Evolutionary conservation across 352 stramenopile species (phyloP), one percentile per base, ranked within the genome.

Genomic region (Hyaloperonospora arabidopsidis): DNA sequence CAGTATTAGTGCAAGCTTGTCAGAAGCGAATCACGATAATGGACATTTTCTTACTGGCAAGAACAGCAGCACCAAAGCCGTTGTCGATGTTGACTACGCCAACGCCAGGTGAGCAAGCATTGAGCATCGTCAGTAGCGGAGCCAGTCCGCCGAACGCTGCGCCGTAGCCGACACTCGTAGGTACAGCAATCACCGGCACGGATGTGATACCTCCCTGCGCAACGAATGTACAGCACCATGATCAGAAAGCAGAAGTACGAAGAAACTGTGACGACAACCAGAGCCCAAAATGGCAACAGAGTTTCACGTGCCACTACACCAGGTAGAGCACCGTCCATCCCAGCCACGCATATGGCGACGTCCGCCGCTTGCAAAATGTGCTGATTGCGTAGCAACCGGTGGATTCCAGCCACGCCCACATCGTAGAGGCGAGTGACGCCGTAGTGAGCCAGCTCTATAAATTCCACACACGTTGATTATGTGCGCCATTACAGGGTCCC

Each of bases 31-130:
- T 22, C 5, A 44, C 38, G n/a, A n/a, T n/a, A n/a, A n/a, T n/a
- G 19, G 19, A 21, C n/a, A 44, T 12, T 6, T 36, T 21, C 41
- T 54, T 61, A 93, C 83, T 77, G 70, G 94, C 96, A 22, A 97
- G 84, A 0, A 96, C 92, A 8, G 95, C 96, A 4, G 91, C 96
- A 5, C 95, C 95, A 72, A 99, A 98, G 32, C 96, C 96, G 63
- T 98, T 98, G 71, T 99, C 96, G 57, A 99, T 98, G 68, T 98
- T 99, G n/a, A 98, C 93, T 35, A 98, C 94, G n/a, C 88, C 90
- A 2, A 98, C 94, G n/a, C 96, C 96, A 13, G 96, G 96, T 39
- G 92, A 96, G 65, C 95, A 98, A 17, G 87, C 93, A 68, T 98
- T 99, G 29, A 99, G 75, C 95, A 98, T 98, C 10, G 95, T 98